Evolutionary conservation across 805 yeast genomes (phyloP).

Genomic region (Saccharomycopsis lassenensis): DNA sequence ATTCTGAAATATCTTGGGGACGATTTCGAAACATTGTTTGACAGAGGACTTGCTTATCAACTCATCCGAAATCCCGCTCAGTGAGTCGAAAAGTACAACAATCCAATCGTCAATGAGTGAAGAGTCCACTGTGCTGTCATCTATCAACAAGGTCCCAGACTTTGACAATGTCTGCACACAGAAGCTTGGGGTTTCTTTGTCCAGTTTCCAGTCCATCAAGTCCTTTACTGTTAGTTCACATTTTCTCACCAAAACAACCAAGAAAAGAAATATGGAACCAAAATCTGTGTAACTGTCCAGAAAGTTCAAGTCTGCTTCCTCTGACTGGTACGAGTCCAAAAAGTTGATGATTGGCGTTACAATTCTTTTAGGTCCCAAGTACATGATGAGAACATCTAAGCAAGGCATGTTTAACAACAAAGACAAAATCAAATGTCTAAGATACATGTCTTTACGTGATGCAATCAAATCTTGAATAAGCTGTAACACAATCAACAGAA

Average conservation of each 20-base stretch:
- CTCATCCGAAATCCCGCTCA: constrained; percentile 80
- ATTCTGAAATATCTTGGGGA: constrained; percentile 68
- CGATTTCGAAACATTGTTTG: constrained; percentile 53
- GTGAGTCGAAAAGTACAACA: constrained; percentile 60
- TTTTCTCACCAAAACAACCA: constrained; percentile 30
- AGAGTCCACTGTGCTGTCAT: constrained; percentile 1
- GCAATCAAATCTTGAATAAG: constrained; percentile 28
- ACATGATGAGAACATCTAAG: constrained; percentile 34
- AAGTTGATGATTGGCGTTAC: constrained; percentile 37
- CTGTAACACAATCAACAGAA: constrained; percentile 28
- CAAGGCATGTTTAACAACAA: constrained; percentile 34
- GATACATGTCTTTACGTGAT: constrained; percentile 31
- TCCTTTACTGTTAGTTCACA: constrained; percentile 27
- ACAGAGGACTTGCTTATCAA: constrained; percentile 55
- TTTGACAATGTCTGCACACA: constrained; percentile 11
- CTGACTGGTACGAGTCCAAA: constrained; percentile 35
- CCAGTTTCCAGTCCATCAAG: constrained; percentile 10
- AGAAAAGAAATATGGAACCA: constrained; percentile 46
- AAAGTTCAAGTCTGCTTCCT: constrained; percentile 44
- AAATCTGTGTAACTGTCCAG: constrained; percentile 62
- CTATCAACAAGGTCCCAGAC: constrained; percentile 10
- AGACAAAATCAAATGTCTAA: constrained; percentile 43
- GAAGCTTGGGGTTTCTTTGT: constrained; percentile 5
- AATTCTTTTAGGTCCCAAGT: constrained; percentile 33
- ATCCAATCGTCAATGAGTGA: constrained; percentile 60